Percentiles rank a stretch among this genome's conserved stretches.
phyloP scores from a whole-genome alignment of 2,329 filamentous ascomycete genomes.

The Drechslera avenae region DNA sequence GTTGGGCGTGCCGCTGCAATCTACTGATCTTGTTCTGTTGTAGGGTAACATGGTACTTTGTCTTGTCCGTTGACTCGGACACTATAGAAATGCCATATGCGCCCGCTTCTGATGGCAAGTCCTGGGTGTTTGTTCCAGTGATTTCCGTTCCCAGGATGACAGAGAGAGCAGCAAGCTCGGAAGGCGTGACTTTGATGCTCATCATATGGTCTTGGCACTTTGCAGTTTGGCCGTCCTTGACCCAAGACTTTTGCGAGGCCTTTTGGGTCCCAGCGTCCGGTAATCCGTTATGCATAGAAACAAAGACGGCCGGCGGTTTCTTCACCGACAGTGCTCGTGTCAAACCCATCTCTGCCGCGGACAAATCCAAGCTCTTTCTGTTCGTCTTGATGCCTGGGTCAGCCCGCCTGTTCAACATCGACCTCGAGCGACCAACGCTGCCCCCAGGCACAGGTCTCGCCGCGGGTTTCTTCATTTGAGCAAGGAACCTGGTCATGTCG shows the following conservation, averaged over 20 bases:
- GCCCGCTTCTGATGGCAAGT: constrained; percentile 17
- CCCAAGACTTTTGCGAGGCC: constrained; percentile 26
- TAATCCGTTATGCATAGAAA: constrained; percentile 20
- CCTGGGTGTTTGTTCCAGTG: constrained; percentile 4
- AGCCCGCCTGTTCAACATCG: constrained; percentile 19
- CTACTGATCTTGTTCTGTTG: constrained; percentile 29
- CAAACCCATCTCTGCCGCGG: constrained; percentile 21
- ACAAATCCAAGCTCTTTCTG: constrained; percentile 28
- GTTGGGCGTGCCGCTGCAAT: constrained; percentile 28
- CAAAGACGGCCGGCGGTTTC: constrained; percentile 15
- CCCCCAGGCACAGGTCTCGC: neutral
- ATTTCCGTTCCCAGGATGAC: constrained; percentile 36
- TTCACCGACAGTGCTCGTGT: constrained; percentile 25
- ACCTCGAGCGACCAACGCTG: constrained; percentile 24
- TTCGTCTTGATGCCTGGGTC: constrained; percentile 16
- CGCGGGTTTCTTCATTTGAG: constrained; percentile 19
- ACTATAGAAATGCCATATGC: constrained; percentile 37
- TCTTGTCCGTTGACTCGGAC: constrained; percentile 11
- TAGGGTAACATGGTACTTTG: constrained; percentile 30
- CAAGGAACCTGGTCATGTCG: constrained; percentile 32
- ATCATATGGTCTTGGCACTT: constrained; percentile 20
- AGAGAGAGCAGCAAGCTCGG: constrained; percentile 37
- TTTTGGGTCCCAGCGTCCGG: constrained; percentile 7
- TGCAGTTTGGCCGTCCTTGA: constrained; percentile 30
- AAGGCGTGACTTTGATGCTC: constrained; percentile 23